These are phyloP conservation scores for Graphilbum sp. DNA, from an alignment of 2,329 filamentous ascomycete genomes.

Conservation along the genomic window DNA sequence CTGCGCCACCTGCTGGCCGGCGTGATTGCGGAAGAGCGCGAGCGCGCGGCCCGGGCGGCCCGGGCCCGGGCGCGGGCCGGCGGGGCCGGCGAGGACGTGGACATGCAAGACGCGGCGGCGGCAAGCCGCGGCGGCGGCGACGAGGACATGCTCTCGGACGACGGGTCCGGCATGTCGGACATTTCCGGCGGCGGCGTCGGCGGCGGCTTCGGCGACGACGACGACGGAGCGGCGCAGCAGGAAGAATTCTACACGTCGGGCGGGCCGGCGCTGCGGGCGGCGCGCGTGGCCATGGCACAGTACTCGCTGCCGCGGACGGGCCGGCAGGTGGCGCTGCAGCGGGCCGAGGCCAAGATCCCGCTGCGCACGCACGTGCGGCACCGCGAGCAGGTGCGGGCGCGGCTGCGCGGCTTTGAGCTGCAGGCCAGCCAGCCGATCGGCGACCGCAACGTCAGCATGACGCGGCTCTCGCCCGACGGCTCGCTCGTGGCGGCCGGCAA, in stretches of 20 bases:
- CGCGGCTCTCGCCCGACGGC: slow-evolving; percentile 75
- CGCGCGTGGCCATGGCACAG: slow-evolving; percentile 61
- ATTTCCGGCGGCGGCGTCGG: too few species aligned
- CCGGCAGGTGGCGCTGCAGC: slow-evolving; percentile 59
- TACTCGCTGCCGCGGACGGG: slow-evolving; percentile 76
- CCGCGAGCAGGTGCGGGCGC: slow-evolving; percentile 75
- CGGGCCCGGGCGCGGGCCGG: background rate
- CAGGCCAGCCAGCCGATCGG: slow-evolving; percentile 88
- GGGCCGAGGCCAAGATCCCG: slow-evolving; percentile 65
- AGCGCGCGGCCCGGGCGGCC: slow-evolving; percentile 1
- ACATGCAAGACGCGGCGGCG: background rate
- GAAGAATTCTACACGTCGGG: slow-evolving; percentile 95
- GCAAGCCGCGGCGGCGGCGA: background rate
- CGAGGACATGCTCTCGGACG: slow-evolving; percentile 20
- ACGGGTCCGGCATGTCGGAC: slow-evolving; percentile 12
- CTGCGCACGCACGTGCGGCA: slow-evolving; percentile 85
- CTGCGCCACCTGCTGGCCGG: slow-evolving; percentile 55
- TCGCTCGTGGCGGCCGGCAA: slow-evolving; percentile 77
- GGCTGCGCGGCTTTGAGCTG: slow-evolving; percentile 67
- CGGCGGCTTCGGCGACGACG: slow-evolving; percentile 25
- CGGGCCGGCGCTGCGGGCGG: slow-evolving; percentile 53
- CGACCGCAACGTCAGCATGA: slow-evolving; percentile 81
- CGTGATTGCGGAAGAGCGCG: background rate
- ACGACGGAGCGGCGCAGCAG: slow-evolving; percentile 56
- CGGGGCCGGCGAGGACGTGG: background rate